Evolutionary conservation across 139 green algal genomes (phyloP), one percentile per base, ranked within the genome.

Genomic region (Chlorella sp.): DNA sequence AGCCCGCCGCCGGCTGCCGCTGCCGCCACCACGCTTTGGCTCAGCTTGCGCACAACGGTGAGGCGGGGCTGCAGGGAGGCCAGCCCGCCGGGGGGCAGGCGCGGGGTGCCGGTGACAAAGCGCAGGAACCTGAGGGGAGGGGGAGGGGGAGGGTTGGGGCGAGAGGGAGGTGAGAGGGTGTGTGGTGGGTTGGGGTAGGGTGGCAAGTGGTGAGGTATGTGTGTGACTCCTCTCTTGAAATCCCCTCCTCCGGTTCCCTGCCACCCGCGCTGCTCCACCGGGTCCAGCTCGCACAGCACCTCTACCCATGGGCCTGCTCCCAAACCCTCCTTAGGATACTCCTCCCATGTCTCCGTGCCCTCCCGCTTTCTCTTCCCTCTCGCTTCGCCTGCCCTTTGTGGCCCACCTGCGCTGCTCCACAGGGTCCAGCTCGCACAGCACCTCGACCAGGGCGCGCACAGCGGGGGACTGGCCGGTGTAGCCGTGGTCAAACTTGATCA

Each of bases 401-500:
- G n/a, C n/a, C 24, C 60, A 86, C 86, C 86, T 90, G 53, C 96
- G 93, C 93, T 98, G 98, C 89, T 99, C 95, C 14, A 93, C 89
- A 0, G 89, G n/a, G 30, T 97, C 95, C 79, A 99, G 92, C 91
- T 98, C 96, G 1, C 93, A 90, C 86, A 99, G 91, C 75, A 99
- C 94, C 89, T 99, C 95, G 90, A 99, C 85, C 73, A 99, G 93
- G 78, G 93, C 90, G 64, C 90, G 87, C 78, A 96, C 88, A 2
- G 92, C 85, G 18, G 90, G 69, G 37, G 89, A 93, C 36, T 81
- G 78, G 64, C 18, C 48, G 12, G 88, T 94, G 82, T 95, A 96
- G 83, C 98, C 98, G 91, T 99, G 98, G 91, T 99, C 98, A 89
- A 98, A 99, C 93, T 98, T 98, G 90, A 99, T 98, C 88, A 91